Percentiles rank a stretch among this genome's conserved stretches.
Evolutionary conservation across 345 rosid genomes (phyloP).

Genomic region (Mallotus nudiflorus): DNA sequence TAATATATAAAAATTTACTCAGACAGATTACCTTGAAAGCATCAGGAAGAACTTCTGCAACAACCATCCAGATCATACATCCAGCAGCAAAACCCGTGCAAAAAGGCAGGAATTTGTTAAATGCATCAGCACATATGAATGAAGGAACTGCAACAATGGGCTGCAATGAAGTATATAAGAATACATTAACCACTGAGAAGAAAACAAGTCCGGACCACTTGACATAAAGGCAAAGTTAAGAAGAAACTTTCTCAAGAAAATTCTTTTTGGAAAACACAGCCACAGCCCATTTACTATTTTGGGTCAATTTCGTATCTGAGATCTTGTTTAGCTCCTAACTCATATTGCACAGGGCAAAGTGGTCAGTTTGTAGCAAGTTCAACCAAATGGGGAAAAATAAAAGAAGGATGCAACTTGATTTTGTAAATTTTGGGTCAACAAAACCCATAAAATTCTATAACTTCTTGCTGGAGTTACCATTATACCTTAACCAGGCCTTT

Average conservation of each 20-base stretch:
- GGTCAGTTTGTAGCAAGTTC: too few species aligned
- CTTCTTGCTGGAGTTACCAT: too few species aligned
- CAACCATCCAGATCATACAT: slow-evolving; percentile 99
- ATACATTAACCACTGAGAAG: slow-evolving; percentile 6
- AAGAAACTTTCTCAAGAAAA: not conserved
- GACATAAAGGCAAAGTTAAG: not conserved
- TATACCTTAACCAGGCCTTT: too few species aligned
- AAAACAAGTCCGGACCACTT: not conserved
- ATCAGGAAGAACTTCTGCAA: slow-evolving; percentile 99
- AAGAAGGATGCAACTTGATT: too few species aligned
- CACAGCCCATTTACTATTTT: not conserved
- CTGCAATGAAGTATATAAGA: slow-evolving; percentile 39
- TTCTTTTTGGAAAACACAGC: not conserved
- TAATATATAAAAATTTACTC: not conserved
- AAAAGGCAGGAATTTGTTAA: slow-evolving; percentile 89
- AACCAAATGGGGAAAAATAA: too few species aligned
- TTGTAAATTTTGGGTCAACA: too few species aligned
- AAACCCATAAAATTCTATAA: too few species aligned
- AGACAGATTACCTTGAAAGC: slow-evolving; percentile 76
- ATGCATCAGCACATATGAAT: slow-evolving; percentile 95
- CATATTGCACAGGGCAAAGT: too few species aligned
- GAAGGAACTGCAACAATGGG: slow-evolving; percentile 98
- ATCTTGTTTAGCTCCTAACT: too few species aligned
- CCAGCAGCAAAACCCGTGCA: slow-evolving; percentile 99
- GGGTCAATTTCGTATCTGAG: too few species aligned